Percentiles rank a stretch among this genome's conserved stretches.
phyloP scores from a whole-genome alignment of 2,329 filamentous ascomycete genomes.

The Calonectria ilicicola region DNA sequence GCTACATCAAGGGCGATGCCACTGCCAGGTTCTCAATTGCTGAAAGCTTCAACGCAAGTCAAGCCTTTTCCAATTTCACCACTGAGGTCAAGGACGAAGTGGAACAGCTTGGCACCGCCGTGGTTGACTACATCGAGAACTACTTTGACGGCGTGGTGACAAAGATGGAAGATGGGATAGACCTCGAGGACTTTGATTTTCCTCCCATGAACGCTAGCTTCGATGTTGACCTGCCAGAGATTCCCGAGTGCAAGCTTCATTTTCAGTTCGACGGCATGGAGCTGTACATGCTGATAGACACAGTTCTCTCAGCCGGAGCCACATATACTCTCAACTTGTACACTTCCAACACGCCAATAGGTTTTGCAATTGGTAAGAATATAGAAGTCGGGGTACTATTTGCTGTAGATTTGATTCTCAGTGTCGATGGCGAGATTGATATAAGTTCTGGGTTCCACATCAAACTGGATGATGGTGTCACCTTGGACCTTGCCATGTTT shows the following conservation, averaged over 20 bases:
- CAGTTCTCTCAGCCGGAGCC: conserved; percentile 22
- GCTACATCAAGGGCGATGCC: conserved; percentile 27
- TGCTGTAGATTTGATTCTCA: conserved; percentile 64
- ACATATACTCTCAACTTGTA: conserved; percentile 27
- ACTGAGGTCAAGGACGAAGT: conserved; percentile 3
- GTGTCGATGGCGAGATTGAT: conserved; percentile 57
- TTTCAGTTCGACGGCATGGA: conserved; percentile 29
- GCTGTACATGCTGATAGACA: conserved; percentile 30
- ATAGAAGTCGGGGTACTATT: conserved; percentile 61
- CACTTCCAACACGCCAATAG: conserved; percentile 19
- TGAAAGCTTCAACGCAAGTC: conserved; percentile 8
- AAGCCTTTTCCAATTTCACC: conserved; percentile 16
- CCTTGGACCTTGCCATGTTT: conserved; percentile 63
- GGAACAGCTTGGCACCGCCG: conserved; percentile 45
- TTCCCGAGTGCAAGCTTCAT: conserved; percentile 24
- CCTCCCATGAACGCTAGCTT: conserved; percentile 23
- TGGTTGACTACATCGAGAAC: conserved; percentile 18
- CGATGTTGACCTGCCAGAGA: conserved; percentile 22
- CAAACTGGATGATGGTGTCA: conserved; percentile 62
- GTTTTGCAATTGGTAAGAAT: conserved; percentile 45
- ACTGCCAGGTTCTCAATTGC: conserved; percentile 16
- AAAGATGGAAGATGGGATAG: conserved; percentile 20
- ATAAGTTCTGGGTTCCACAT: conserved; percentile 68
- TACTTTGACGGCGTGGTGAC: conserved; percentile 11
- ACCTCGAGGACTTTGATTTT: conserved; percentile 23